phyloP scores from a whole-genome alignment of 495 filamentous ascomycete species.

The Xylaria palmicola region DNA sequence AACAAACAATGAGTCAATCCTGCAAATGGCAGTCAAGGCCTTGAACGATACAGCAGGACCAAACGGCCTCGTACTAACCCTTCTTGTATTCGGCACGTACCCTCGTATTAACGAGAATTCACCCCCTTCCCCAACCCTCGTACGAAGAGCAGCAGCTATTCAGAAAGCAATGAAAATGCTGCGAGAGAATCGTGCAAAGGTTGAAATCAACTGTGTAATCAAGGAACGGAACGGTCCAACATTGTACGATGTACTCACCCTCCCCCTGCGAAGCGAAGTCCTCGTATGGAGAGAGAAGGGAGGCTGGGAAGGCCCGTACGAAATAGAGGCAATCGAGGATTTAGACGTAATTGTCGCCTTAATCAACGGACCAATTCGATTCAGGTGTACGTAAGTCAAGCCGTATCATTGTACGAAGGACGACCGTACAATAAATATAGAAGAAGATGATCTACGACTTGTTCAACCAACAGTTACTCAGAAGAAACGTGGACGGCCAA shows the following conservation, averaged over 20 bases:
- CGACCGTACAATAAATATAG: neutral
- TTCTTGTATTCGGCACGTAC: conserved; percentile 21
- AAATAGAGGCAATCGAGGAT: conserved; percentile 2
- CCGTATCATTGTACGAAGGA: neutral
- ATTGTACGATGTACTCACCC: neutral
- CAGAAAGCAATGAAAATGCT: conserved; percentile 22
- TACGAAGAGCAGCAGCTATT: conserved; percentile 11
- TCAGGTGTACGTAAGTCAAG: neutral
- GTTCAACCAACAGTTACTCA: too few relatives aligned
- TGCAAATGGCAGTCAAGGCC: conserved; percentile 30
- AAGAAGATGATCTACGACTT: neutral
- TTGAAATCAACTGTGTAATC: conserved; percentile 12
- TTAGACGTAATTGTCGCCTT: conserved; percentile 1
- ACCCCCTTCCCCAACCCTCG: conserved; percentile 1
- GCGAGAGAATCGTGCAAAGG: conserved; percentile 15
- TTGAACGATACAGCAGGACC: conserved; percentile 22
- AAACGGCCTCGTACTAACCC: conserved; percentile 19
- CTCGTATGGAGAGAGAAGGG: conserved; percentile 17
- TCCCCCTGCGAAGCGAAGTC: conserved; percentile 16
- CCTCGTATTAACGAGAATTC: conserved; percentile 12
- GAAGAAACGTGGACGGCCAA: too few relatives aligned
- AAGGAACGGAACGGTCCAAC: conserved; percentile 19
- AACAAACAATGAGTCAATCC: neutral
- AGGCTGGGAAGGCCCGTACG: conserved; percentile 18
- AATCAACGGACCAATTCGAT: neutral